Base-by-base conservation (phyloP, 345 rosid genomes). In the Eucalyptus lansdowneana region DNA sequence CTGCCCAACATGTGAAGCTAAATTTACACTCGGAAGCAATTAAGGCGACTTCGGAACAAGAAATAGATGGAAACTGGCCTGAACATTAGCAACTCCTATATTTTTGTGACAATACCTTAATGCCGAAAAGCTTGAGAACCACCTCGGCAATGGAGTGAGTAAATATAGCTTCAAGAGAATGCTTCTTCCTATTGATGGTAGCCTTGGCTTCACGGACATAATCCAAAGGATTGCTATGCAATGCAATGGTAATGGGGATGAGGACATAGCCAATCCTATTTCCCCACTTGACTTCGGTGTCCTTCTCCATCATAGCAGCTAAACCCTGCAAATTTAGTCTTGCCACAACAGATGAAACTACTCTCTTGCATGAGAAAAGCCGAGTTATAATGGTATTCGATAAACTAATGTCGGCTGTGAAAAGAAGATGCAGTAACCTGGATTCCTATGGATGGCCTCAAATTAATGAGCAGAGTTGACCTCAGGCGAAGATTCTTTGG, bases 251-350 rank as follows among this genome's bases (percentile, higher is more conserved):
- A 3, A 91, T 72, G 31, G 92, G 90, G 40, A 89, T 7, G 34
- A 89, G 44, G 14, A 89, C 90, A 58, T 44, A 91, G 15, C 92
- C 92, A 25, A 88, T 89, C 88, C 91, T 86, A 47, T 91, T 91
- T 21, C 91, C 92, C 91, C 92, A 91, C 51, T 90, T 89, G 37
- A 83, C 89, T 62, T 89, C 54, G 16, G 81, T 80, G 47, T 86
- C 89, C 87, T 90, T 90, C 87, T 92, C 91, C 90, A 89, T 89
- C 91, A 90, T 90, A 65, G 89, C 92, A 51, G 90, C 91, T 49
- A 91, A 88, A 47, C 87, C 90, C 90, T 89, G 86, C 49, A 51
- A 50, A 56, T 87, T 56, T 40, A 76, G 27, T 76, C 47, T 76
- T 11, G 29, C 85, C 15, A 22, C 47, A 11, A 40, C 29, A 40